Percentiles rank a stretch among this genome's conserved stretches.
Evolutionary conservation across 2,329 filamentous ascomycete genomes (phyloP).

Genomic region (Trichoderma breve): DNA sequence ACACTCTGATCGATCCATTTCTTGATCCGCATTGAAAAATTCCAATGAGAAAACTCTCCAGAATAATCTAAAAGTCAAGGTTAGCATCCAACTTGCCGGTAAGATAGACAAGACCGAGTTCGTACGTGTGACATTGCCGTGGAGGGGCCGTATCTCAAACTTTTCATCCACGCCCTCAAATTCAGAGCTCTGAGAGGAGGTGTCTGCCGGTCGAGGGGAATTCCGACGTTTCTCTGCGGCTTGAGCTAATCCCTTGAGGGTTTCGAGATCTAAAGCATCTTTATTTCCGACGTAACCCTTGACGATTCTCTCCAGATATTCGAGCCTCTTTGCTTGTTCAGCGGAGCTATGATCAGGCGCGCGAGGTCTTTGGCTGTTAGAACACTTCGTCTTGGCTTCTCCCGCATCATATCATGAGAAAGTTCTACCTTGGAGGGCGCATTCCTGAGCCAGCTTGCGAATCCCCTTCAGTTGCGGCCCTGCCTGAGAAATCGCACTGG

Average conservation of each 20-base stretch:
- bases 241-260: slow-evolving; percentile 16
- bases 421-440: slow-evolving; percentile 4
- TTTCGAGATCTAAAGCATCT: slow-evolving; percentile 20
- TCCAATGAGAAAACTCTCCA: slow-evolving; percentile 53
- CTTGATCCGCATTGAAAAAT: slow-evolving; percentile 51
- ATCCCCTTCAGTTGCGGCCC: slow-evolving; percentile 23
- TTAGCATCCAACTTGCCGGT: background rate
- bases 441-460: background rate
- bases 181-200: slow-evolving; percentile 22
- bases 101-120: background rate
- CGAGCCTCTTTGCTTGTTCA: slow-evolving; percentile 19
- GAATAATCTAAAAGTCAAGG: slow-evolving; percentile 43
- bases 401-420: background rate
- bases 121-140: slow-evolving; percentile 14
- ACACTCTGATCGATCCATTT: slow-evolving; percentile 47
- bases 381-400: background rate
- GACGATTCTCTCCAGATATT: slow-evolving; percentile 19
- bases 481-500: slow-evolving; percentile 34
- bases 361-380: background rate
- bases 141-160: slow-evolving; percentile 1
- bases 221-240: background rate
- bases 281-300: slow-evolving; percentile 19
- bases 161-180: slow-evolving; percentile 25
- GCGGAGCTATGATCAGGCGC: background rate
- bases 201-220: slow-evolving; percentile 1